Evolutionary conservation across 2,329 filamentous ascomycete species (phyloP).

Genomic region (Trichoderma sp.): DNA sequence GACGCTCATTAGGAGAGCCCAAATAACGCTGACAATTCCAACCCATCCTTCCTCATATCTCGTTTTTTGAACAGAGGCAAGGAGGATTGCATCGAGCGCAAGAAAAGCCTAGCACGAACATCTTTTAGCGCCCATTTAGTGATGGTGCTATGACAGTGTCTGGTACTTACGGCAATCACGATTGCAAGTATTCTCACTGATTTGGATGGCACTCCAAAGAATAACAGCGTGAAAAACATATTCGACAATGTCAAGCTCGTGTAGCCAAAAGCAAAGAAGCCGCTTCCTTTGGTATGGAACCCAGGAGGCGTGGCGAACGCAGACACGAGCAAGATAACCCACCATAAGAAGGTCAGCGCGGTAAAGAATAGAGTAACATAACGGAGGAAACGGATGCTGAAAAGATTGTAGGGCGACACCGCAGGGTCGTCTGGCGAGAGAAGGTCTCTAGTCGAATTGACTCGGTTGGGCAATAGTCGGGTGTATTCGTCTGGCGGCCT

Average conservation of each 20-base stretch:
- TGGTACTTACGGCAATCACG: conserved; percentile 54
- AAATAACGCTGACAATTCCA: conserved; percentile 81
- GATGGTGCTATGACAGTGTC: conserved; percentile 42
- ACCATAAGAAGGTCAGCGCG: conserved; percentile 81
- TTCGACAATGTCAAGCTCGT: conserved; percentile 76
- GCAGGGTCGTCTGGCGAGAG: conserved; percentile 48
- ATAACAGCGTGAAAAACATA: conserved; percentile 74
- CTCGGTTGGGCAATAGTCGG: conserved; percentile 68
- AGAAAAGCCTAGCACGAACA: conserved; percentile 36
- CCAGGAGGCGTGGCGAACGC: conserved; percentile 88
- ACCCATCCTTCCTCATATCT: conserved; percentile 88
- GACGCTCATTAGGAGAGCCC: conserved; percentile 74
- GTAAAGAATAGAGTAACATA: conserved; percentile 78
- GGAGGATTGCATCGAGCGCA: conserved; percentile 71
- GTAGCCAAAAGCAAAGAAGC: conserved; percentile 87
- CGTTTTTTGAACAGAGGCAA: conserved; percentile 72
- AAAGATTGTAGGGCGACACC: conserved; percentile 93
- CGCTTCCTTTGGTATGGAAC: conserved; percentile 84
- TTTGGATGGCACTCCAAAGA: conserved; percentile 83
- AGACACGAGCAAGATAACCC: conserved; percentile 84
- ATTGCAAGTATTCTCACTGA: conserved; percentile 73
- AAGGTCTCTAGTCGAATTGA: conserved; percentile 49
- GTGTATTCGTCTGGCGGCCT: conserved; percentile 54
- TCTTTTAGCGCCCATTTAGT: conserved; percentile 47
- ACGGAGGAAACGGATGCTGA: conserved; percentile 80